phyloP scores from a whole-genome alignment of 2,329 filamentous ascomycete species.

The Aspergillus aculeatus region DNA sequence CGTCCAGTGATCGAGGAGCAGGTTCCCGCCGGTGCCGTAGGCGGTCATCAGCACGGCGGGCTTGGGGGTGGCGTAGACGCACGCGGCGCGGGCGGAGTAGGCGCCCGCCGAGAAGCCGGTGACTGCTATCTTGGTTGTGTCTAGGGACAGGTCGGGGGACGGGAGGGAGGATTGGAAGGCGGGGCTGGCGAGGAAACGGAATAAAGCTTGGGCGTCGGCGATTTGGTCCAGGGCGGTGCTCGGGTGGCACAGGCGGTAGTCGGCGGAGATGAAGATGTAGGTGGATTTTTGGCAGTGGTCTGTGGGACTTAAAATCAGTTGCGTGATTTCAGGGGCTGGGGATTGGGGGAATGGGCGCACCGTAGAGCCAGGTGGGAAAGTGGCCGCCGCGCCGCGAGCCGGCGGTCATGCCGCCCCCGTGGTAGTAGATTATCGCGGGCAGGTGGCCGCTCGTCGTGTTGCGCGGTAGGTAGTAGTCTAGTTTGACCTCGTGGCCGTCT shows the following conservation, averaged over 20 bases:
- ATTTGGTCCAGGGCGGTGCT: slow-evolving; percentile 22
- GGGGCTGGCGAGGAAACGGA: slow-evolving; percentile 13
- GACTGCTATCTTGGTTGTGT: slow-evolving; percentile 20
- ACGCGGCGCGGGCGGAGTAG: slow-evolving; percentile 25
- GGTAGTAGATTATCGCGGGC: slow-evolving; percentile 24
- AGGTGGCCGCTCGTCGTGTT: slow-evolving; percentile 6
- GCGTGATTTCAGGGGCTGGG: too few species aligned
- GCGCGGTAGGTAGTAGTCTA: slow-evolving; percentile 22
- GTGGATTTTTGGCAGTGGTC: slow-evolving; percentile 20
- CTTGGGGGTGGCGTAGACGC: slow-evolving; percentile 20
- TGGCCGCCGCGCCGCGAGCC: slow-evolving; percentile 16
- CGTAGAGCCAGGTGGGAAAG: slow-evolving; percentile 19
- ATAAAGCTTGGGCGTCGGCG: slow-evolving; percentile 19
- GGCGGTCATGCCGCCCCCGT: slow-evolving; percentile 25
- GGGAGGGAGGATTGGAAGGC: slow-evolving; percentile 13
- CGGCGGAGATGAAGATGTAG: slow-evolving; percentile 24
- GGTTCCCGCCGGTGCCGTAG: slow-evolving; percentile 19
- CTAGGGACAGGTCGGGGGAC: slow-evolving; percentile 2
- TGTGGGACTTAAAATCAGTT: neutral
- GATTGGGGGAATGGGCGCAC: slow-evolving; percentile 2
- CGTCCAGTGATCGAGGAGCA: slow-evolving; percentile 24
- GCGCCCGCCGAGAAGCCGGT: slow-evolving; percentile 24
- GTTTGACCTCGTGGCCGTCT: slow-evolving; percentile 19
- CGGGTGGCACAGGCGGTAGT: slow-evolving; percentile 25
- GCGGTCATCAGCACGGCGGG: slow-evolving; percentile 17